These are phyloP conservation scores for Fusarium chuoi DNA, from an alignment of 2,329 filamentous ascomycete species.

Conservation along the genomic window DNA sequence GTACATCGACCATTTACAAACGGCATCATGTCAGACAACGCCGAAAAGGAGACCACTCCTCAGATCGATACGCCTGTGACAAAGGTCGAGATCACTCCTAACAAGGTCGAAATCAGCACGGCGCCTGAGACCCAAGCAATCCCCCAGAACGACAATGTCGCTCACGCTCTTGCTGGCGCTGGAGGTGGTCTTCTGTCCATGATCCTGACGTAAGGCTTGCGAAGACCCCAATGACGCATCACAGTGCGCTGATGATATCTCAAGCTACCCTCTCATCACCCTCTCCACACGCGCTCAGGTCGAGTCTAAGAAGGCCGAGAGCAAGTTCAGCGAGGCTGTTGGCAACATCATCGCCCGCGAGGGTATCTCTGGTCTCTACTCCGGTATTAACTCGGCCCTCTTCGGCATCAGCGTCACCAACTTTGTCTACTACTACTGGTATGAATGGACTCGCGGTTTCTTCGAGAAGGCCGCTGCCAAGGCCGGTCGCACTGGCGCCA, in stretches of 20 bases:
- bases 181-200: constrained; percentile 96
- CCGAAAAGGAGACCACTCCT: constrained; percentile 34
- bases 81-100: constrained; percentile 35
- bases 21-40: constrained; percentile 37
- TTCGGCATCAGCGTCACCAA: constrained; percentile 99
- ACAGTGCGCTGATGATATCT: constrained; percentile 21
- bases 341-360: constrained; percentile 90
- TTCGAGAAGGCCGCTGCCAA: constrained; percentile 83
- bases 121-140: constrained; percentile 61
- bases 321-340: constrained; percentile 84
- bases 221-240: constrained; percentile 4
- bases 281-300: constrained; percentile 97
- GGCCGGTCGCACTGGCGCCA: constrained; percentile 77
- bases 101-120: constrained; percentile 47
- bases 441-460: constrained; percentile 92
- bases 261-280: constrained; percentile 93
- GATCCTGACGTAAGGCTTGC: constrained; percentile 79
- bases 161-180: constrained; percentile 91
- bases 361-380: constrained; percentile 88
- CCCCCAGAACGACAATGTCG: constrained; percentile 95
- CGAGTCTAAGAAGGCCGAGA: constrained; percentile 92
- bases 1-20: neutral
- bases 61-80: constrained; percentile 31
- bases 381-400: constrained; percentile 90
- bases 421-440: constrained; percentile 99